These are phyloP conservation scores for Geotrichum restrictum DNA, from an alignment of 1,139 yeast species.

Conservation along the genomic window DNA sequence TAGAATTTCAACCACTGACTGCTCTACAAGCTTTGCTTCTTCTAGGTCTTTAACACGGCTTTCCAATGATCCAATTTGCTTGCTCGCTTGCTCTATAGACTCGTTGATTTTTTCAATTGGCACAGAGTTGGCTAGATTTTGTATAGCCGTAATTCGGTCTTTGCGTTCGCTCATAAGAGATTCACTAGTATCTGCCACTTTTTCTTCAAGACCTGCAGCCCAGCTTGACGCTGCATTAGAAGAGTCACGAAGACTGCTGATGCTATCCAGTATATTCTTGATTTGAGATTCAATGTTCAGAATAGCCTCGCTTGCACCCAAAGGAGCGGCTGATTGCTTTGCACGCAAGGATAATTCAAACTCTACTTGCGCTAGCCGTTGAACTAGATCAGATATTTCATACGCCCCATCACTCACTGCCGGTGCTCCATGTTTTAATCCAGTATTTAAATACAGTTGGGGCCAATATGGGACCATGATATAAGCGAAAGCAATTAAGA, in stretches of 20 bases:
- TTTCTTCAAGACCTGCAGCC: not conserved
- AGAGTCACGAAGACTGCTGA: conserved; percentile 2
- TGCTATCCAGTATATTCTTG: not conserved
- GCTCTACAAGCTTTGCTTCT: conserved; percentile 13
- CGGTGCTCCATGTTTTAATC: not conserved
- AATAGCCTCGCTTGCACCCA: not conserved
- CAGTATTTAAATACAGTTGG: not conserved
- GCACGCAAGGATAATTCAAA: conserved; percentile 11
- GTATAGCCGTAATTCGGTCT: conserved; percentile 1
- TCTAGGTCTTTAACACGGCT: conserved; percentile 13
- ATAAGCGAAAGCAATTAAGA: not conserved
- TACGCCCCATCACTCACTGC: conserved; percentile 2
- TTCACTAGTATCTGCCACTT: not conserved
- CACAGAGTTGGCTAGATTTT: not conserved
- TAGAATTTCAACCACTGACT: conserved; percentile 6
- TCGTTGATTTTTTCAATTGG: conserved; percentile 5
- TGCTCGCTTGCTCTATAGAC: conserved; percentile 6
- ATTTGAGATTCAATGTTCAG: conserved; percentile 9
- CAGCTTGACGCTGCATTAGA: not conserved
- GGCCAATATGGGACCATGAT: not conserved
- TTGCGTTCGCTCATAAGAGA: not conserved
- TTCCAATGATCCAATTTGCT: conserved; percentile 13
- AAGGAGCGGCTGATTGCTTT: conserved; percentile 1
- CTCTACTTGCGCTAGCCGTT: conserved; percentile 13
- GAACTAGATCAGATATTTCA: conserved; percentile 7